These are phyloP conservation scores for Physaria fendleri DNA, from an alignment of 345 rosid genomes.

Conservation along the genomic window DNA sequence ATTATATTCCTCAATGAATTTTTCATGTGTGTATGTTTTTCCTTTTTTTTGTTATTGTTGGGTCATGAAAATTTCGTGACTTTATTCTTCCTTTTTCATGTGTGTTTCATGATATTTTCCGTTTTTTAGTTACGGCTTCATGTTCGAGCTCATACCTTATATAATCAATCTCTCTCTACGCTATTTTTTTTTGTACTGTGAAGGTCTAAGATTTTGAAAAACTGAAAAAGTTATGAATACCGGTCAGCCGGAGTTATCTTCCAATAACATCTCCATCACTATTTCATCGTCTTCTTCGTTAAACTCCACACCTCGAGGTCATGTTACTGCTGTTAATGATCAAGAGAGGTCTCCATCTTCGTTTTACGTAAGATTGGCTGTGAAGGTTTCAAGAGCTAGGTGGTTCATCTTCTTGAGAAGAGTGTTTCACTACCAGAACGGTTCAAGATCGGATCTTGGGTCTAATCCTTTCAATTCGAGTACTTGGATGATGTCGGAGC, in stretches of 20 bases:
- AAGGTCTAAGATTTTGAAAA: constrained; percentile 16
- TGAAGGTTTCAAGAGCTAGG: constrained; percentile 86
- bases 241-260: constrained; percentile 39
- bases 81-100: neutral
- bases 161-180: neutral
- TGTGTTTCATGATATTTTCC: constrained; percentile 24
- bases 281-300: constrained; percentile 40
- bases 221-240: constrained; percentile 19
- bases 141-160: constrained; percentile 16
- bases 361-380: constrained; percentile 52
- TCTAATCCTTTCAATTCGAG: constrained; percentile 87
- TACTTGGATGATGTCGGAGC: constrained; percentile 85
- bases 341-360: constrained; percentile 47
- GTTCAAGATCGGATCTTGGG: constrained; percentile 76
- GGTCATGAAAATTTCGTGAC: constrained; percentile 21
- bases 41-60: constrained; percentile 10
- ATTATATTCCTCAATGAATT: constrained; percentile 34
- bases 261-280: constrained; percentile 35
- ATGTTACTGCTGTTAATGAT: constrained; percentile 5
- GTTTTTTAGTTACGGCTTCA: constrained; percentile 5
- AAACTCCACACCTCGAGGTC: constrained; percentile 35
- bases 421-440: constrained; percentile 95
- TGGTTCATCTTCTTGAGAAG: constrained; percentile 93
- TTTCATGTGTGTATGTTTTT: constrained; percentile 30
- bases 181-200: neutral